Conservation (phyloP, 148 eudicot species). For the Rhododendron molle region DNA sequence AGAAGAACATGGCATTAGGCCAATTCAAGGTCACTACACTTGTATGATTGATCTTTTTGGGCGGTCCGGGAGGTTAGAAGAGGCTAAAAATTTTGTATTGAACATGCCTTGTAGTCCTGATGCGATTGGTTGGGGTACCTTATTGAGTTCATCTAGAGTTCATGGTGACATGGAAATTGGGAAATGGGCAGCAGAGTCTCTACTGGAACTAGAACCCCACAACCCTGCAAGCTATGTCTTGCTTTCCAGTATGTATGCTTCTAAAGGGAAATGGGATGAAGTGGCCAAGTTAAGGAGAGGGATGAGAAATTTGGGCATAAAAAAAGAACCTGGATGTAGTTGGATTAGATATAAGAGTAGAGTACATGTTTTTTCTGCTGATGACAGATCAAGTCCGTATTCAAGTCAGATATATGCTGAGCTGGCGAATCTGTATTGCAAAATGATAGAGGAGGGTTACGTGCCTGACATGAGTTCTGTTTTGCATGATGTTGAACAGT, state of each 20-base stretch:
- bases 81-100: constrained; percentile 65
- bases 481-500: constrained; percentile 71
- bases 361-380: constrained; percentile 82
- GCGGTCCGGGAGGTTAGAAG: constrained; percentile 73
- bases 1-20: constrained; percentile 47
- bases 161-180: constrained; percentile 70
- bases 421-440: constrained; percentile 48
- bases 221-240: constrained; percentile 84
- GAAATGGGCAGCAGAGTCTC: constrained; percentile 85
- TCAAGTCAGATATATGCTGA: constrained; percentile 57
- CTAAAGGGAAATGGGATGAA: constrained; percentile 70
- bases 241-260: constrained; percentile 75
- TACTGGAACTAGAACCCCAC: constrained; percentile 65
- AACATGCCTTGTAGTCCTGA: constrained; percentile 83
- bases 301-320: constrained; percentile 70
- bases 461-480: constrained; percentile 65
- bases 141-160: constrained; percentile 82
- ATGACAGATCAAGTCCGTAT: constrained; percentile 75
- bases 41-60: constrained; percentile 94
- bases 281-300: constrained; percentile 71
- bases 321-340: constrained; percentile 84
- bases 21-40: constrained; percentile 74
- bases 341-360: constrained; percentile 83
- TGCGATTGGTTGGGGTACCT: constrained; percentile 79
- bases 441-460: constrained; percentile 76